phyloP scores from a whole-genome alignment of 2,329 filamentous ascomycete genomes.

The Hansfordia pulvinata region DNA sequence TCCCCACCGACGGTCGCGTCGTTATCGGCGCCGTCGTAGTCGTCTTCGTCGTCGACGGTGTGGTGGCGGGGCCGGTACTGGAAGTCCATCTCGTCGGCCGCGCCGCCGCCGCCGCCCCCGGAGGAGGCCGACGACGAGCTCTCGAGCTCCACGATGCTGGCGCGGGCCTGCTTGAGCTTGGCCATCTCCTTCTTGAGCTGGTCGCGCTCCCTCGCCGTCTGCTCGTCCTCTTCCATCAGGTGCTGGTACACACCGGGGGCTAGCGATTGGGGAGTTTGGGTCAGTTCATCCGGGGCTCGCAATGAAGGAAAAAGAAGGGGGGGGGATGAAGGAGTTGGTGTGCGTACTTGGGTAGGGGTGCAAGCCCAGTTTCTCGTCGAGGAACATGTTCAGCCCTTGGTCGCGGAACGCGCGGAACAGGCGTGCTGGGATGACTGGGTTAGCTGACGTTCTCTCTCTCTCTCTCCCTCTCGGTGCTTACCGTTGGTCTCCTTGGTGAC shows the following conservation, averaged over 20 bases:
- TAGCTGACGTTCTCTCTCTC: no score
- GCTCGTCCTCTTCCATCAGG: slow-evolving; percentile 34
- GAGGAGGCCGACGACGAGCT: no score
- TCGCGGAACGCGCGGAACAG: slow-evolving; percentile 14
- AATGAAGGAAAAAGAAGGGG: not conserved
- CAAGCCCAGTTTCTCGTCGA: slow-evolving; percentile 13
- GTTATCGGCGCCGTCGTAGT: no score
- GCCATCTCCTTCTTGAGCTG: slow-evolving; percentile 26
- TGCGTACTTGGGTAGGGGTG: slow-evolving; percentile 12
- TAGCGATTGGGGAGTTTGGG: slow-evolving; percentile 6
- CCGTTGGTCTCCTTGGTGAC: slow-evolving; percentile 20
- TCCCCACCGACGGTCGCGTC: no score
- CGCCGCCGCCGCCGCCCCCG: no score
- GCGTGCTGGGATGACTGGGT: no score
- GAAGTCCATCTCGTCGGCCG: no score
- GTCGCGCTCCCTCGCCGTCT: slow-evolving; percentile 25
- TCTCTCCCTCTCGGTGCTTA: no score
- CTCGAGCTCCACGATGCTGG: slow-evolving; percentile 29
- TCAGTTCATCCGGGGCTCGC: slow-evolving; percentile 6
- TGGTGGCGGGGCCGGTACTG: no score
- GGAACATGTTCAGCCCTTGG: slow-evolving; percentile 9
- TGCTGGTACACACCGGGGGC: slow-evolving; percentile 19
- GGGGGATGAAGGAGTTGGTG: slow-evolving; percentile 1
- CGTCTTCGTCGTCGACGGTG: no score
- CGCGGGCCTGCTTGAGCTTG: slow-evolving; percentile 32